Evolutionary conservation across 257 asterid species (phyloP), one percentile per base, ranked within the genome.

Genomic region (Coffea eugenioides): DNA sequence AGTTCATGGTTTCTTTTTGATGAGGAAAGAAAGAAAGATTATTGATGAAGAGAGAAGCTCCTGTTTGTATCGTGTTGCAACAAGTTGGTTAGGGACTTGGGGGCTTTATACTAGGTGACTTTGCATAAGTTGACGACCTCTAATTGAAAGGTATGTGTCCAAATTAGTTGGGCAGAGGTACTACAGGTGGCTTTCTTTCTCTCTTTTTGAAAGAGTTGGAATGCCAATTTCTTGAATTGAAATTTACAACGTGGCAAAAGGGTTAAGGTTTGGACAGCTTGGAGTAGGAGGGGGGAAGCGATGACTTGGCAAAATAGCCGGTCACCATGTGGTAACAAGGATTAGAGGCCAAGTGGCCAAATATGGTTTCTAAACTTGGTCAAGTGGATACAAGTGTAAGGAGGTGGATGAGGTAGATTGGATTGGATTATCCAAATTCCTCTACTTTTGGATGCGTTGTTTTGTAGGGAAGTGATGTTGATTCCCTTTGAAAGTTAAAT

Each of bases 131-230:
- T 48, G 76, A 46, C 43, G 73, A 23, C 43, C 57, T 45, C 80
- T 76, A 25, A 8, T 64, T 8, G 62, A n/a, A 71, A 62, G 51
- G 62, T 15, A 57, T 46, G 71, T 73, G 86, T 84, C 85, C 85
- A 82, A 83, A 88, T 88, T 90, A 82, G 97, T 89, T 92, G 98
- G 89, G 89, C 67, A 86, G 80, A 74, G 82, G 90, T 88, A 41
- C 52, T 70, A 27, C 73, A 76, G 78, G 46, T 74, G 76, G 68
- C 80, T 48, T 27, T n/a, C 67, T 23, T 25, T 51, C 56, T 46
- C 52, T 34, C 77, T 77, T n/a, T 73, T 73, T 41, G 6, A 56
- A 8, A 14, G 83, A 72, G 84, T 82, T 84, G 87, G 72, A 76
- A 45, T 45, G 72, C 83, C 81, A 46, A 86, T 88, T 88, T 88